Base-by-base conservation (phyloP, 176 grass and related monocot genomes). In the Rhynchospora pubera region DNA sequence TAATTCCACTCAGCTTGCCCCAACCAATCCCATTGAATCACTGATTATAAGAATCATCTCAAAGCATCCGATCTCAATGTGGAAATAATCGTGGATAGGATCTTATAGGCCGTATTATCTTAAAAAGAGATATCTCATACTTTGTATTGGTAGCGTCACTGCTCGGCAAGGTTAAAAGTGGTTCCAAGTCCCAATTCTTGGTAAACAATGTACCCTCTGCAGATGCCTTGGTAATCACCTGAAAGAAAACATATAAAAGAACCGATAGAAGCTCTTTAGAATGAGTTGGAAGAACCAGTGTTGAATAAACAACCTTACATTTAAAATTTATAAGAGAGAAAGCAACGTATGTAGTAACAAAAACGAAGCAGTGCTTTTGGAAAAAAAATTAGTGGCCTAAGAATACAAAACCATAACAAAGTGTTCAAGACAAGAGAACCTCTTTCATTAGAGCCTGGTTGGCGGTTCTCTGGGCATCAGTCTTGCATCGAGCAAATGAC, bases 151-250 rank as follows among this genome's bases (percentile, higher is more conserved):
- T 82, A 46, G 82, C 74, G 62, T 85, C 85, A 48, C 65, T 24
- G 61, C 39, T 83, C 85, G 85, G 84, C 89, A 98, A 85, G 52
- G 90, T 74, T 78, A 98, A 88, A 50, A 98, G 85, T 21, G 92
- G 90, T 58, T 98, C 95, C 50, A 84, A 91, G 81, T 98, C 92
- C 95, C 95, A 98, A 34, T 94, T 94, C 87, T 87, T 98, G 45
- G 92, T 91, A 87, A 86, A 90, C 84, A 98, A 62, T 24, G 89
- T 98, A 84, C 87, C 92, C 79, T 98, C 92, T 30, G 78, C 73
- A 65, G 83, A 70, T 65, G 90, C 89, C 61, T 93, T 94, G 79
- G 57, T 91, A 46, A 79, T 87, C 3, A 94, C 78, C 95, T 94
- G 87, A 44, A 89, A n/a, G n/a, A 47, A 65, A 50, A 63, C 47